Evolutionary conservation across 768 basidiomycete genomes (phyloP).

Genomic region (Cubamyces sp.): DNA sequence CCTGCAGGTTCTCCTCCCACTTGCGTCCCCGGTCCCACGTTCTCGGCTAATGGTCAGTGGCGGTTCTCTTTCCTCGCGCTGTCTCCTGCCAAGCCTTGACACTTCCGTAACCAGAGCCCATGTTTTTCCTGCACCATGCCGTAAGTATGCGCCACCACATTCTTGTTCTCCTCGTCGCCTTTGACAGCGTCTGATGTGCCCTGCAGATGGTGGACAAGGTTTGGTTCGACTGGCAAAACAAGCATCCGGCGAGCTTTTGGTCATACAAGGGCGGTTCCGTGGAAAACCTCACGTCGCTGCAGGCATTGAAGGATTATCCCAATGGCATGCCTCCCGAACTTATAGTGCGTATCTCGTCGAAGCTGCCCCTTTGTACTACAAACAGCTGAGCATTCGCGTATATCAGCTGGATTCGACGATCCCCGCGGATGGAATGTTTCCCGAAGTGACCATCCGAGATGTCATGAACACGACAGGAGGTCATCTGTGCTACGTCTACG

Average conservation of each 20-base stretch:
- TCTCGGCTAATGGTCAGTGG: slow-evolving; percentile 37
- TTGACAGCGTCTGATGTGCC: background rate
- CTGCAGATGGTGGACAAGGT: slow-evolving; percentile 42
- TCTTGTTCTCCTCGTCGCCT: background rate
- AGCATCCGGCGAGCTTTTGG: slow-evolving; percentile 29
- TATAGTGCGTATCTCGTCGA: too few relatives aligned
- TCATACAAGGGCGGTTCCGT: slow-evolving; percentile 39
- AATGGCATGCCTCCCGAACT: slow-evolving; percentile 20
- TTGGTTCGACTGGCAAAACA: slow-evolving; percentile 43
- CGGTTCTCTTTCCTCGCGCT: background rate
- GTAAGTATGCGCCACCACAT: slow-evolving; percentile 25
- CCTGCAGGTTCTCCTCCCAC: slow-evolving; percentile 31
- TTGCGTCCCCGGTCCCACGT: slow-evolving; percentile 35
- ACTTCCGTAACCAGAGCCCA: slow-evolving; percentile 32
- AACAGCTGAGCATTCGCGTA: too few relatives aligned
- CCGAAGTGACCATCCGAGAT: too few relatives aligned
- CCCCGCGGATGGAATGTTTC: too few relatives aligned
- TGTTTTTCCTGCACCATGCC: slow-evolving; percentile 42
- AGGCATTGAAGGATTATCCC: slow-evolving; percentile 31
- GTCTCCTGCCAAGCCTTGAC: background rate
- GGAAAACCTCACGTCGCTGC: slow-evolving; percentile 29
- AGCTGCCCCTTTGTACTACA: too few relatives aligned
- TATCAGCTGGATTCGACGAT: too few relatives aligned
- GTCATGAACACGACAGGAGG: too few relatives aligned
- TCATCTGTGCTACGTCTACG: too few relatives aligned